These are phyloP conservation scores for Paramecium pentaurelia DNA, from an alignment of 73 alveolate species.

Conservation along the genomic window DNA sequence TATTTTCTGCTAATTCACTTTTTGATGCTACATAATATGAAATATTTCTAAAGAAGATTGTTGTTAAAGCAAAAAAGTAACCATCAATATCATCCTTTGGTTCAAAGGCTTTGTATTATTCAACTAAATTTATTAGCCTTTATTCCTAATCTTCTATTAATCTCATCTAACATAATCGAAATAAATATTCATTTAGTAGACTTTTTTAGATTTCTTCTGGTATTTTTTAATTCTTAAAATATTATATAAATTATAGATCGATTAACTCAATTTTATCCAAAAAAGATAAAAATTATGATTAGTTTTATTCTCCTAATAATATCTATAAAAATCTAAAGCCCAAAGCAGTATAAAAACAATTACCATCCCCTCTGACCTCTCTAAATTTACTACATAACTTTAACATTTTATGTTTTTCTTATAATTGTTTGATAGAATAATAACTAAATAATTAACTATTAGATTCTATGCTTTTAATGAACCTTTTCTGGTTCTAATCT, in stretches of 20 bases:
- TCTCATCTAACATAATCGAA: neutral
- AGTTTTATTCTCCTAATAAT: neutral
- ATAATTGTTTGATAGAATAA: neutral
- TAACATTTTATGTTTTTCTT: neutral
- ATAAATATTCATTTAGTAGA: neutral
- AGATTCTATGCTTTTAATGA: neutral
- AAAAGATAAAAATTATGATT: neutral
- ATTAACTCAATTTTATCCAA: neutral
- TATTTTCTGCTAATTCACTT: neutral
- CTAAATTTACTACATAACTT: neutral
- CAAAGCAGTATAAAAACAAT: neutral
- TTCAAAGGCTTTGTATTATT: neutral
- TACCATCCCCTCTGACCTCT: slow-evolving; percentile 7
- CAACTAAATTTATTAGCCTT: neutral
- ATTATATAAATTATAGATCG: neutral
- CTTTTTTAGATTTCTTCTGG: neutral
- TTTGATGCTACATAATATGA: neutral
- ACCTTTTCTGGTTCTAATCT: neutral
- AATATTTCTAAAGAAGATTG: neutral
- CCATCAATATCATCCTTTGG: neutral
- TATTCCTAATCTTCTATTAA: neutral
- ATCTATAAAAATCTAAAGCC: neutral
- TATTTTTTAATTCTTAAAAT: neutral
- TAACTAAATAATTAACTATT: neutral
- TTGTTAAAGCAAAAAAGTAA: neutral